phyloP scores from a whole-genome alignment of 2,329 filamentous ascomycete genomes.

The Botrytis byssoidea region DNA sequence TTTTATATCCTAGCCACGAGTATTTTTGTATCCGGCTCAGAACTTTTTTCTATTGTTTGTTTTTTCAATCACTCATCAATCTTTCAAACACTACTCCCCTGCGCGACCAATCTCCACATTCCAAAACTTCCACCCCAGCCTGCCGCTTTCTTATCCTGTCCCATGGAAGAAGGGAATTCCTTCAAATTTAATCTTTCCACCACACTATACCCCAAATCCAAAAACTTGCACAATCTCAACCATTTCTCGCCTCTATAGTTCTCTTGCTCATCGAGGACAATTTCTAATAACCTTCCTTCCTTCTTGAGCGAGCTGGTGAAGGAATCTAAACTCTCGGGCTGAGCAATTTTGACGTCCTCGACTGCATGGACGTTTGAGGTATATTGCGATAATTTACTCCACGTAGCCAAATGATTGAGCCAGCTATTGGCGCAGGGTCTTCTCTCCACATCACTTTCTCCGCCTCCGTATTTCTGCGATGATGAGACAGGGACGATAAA shows the following conservation, averaged over 20 bases:
- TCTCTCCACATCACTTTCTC: not conserved
- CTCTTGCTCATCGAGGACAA: constrained; percentile 13
- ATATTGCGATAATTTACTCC: not conserved
- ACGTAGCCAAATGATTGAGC: constrained; percentile 14
- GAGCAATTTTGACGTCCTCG: not conserved
- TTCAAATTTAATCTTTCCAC: constrained; percentile 21
- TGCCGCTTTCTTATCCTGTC: not conserved
- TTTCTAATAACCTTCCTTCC: constrained; percentile 15
- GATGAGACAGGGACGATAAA: constrained; percentile 14
- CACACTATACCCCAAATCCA: constrained; percentile 19
- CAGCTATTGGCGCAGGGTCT: constrained; percentile 17
- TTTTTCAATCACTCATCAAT: not conserved
- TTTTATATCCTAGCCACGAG: no score
- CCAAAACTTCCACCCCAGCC: constrained; percentile 1
- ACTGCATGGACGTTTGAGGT: not conserved
- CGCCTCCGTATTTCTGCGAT: not conserved
- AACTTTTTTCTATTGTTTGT: not conserved
- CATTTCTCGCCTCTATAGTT: constrained; percentile 17
- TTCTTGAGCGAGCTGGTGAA: not conserved
- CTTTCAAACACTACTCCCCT: constrained; percentile 12
- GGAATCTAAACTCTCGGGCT: not conserved
- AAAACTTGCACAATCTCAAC: constrained; percentile 16
- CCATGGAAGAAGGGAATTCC: constrained; percentile 8
- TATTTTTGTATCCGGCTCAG: not conserved
- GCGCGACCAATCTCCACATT: constrained; percentile 1